Base-by-base conservation (phyloP, 768 basidiomycete species). In the Leccinum broughii region DNA sequence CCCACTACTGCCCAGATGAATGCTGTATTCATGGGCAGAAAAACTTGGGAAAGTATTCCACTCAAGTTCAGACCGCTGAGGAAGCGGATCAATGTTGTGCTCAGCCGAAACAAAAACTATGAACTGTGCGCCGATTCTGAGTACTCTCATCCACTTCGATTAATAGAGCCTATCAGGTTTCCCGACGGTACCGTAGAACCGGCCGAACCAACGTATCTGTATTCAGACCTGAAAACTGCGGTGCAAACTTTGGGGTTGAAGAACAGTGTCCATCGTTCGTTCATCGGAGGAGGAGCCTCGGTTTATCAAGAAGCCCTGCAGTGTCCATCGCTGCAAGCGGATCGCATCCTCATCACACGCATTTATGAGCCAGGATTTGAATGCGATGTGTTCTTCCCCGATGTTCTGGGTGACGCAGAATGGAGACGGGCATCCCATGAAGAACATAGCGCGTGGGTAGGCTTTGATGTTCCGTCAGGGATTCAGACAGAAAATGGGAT, bases 31-130 rank as follows among this genome's bases (percentile, higher is more conserved):
- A 98, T 99, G 96, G 97, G 97, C 13, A 83, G 96, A 58, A 94
- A 92, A 69, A 96, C 95, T 14, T 99, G 97, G 97, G 94, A 98
- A 76, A 92, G 92, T 71, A 98, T 99, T 57, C 96, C 97, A 8
- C 64, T 70, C 20, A 91, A 86, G 72, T 91, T 89, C 76, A 81
- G 90, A 62, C 97, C 97, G 5, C 81, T 99, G 20, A 78, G 82
- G 46, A 83, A 81, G 49, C 81, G 97, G 54, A 57, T 82, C 57
- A 99, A 98, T 70, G 72, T 95, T 26, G 86, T 99, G 58, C 75
- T 95, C 60, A 88, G 85, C 73, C 79, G 82, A 53, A 84, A 87
- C 64, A 48, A 70, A 26, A 75, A 77, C 51, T 90, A 87, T 64
- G 74, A 84, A 59, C 70, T 90, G 92, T 93, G 72, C 60, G 90